phyloP scores from a whole-genome alignment of 2,329 filamentous ascomycete genomes.

The Scolecobasidium constrictum region DNA sequence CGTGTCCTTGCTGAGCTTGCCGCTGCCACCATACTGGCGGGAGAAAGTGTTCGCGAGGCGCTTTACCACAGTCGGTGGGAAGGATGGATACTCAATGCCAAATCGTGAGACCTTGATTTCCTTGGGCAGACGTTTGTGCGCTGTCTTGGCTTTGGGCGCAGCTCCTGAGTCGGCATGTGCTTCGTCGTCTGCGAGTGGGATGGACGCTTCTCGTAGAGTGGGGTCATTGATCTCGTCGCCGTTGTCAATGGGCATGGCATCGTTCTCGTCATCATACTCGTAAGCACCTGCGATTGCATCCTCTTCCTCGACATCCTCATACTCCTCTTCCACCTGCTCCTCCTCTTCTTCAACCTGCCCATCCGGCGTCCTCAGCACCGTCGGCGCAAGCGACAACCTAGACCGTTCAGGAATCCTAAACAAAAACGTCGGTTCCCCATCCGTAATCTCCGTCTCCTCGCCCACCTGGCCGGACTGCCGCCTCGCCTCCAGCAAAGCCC shows the following conservation, averaged over 20 bases:
- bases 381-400: conserved; percentile 10
- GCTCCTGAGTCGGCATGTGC: conserved; percentile 20
- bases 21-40: conserved; percentile 53
- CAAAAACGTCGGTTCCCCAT: conserved; percentile 10
- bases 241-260: conserved; percentile 6
- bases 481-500: conserved; percentile 7
- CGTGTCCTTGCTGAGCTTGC: conserved; percentile 64
- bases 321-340: conserved; percentile 20
- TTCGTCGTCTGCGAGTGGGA: not conserved
- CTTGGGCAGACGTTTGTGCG: conserved; percentile 24
- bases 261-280: conserved; percentile 4
- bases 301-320: conserved; percentile 16
- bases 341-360: conserved; percentile 21
- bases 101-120: conserved; percentile 54
- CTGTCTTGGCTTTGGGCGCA: conserved; percentile 1
- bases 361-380: conserved; percentile 16
- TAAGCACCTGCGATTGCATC: conserved; percentile 8
- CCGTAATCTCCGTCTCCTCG: conserved; percentile 1
- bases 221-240: not conserved
- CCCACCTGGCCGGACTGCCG: conserved; percentile 7
- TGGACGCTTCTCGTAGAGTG: conserved; percentile 4
- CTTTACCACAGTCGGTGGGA: conserved; percentile 66
- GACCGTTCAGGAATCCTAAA: conserved; percentile 8
- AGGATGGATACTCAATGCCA: conserved; percentile 63
- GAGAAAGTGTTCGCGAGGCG: conserved; percentile 59